Evolutionary conservation across 306 rosid species (phyloP).

Genomic region (Vigna reflexopilosa): DNA sequence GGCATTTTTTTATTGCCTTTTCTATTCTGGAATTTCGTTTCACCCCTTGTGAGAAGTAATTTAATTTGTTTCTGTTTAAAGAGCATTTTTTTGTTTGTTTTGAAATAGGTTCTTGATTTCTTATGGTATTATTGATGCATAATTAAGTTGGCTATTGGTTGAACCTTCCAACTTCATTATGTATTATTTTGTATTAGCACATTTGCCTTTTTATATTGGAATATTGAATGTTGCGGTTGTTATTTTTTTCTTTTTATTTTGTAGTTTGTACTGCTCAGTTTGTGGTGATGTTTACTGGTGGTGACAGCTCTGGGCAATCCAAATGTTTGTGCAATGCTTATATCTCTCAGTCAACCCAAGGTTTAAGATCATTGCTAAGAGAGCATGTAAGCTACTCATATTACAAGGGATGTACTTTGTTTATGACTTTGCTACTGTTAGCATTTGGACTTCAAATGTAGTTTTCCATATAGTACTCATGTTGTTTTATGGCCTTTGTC

Average conservation of each 20-base stretch:
- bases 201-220: background rate
- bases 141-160: constrained; percentile 13
- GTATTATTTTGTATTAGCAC: background rate
- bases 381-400: constrained; percentile 70
- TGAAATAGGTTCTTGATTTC: background rate
- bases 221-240: constrained; percentile 29
- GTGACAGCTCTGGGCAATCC: constrained; percentile 56
- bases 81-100: background rate
- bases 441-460: constrained; percentile 10
- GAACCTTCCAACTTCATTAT: constrained; percentile 29
- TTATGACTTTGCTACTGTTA: background rate
- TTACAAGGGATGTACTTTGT: constrained; percentile 4
- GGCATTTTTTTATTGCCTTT: background rate
- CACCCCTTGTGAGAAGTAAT: constrained; percentile 12
- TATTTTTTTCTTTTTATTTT: constrained; percentile 3
- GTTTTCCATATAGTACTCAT: background rate
- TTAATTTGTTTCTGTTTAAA: constrained; percentile 12
- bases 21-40: constrained; percentile 6
- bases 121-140: constrained; percentile 23
- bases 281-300: constrained; percentile 88
- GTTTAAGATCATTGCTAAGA: constrained; percentile 75
- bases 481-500: background rate
- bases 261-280: constrained; percentile 84
- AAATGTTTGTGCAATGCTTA: constrained; percentile 68
- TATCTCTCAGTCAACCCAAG: constrained; percentile 85